These are phyloP conservation scores for Suillus subluteus DNA, from an alignment of 768 basidiomycete species.

Conservation along the genomic window DNA sequence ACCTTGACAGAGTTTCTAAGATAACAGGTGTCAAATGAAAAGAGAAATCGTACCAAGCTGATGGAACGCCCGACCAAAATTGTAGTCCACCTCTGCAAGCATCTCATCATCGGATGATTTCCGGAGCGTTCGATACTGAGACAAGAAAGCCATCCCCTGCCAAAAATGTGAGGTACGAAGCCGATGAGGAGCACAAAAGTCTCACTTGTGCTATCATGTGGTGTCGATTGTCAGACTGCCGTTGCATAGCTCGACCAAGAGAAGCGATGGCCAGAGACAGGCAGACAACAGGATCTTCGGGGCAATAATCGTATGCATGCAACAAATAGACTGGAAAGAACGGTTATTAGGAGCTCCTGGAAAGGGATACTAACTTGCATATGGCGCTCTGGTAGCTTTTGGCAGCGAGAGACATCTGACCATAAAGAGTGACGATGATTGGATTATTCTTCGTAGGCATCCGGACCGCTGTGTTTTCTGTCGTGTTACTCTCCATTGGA, in stretches of 20 bases:
- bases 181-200: neutral
- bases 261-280: conserved; percentile 84
- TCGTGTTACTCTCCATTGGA: conserved; percentile 15
- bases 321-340: conserved; percentile 74
- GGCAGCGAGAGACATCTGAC: conserved; percentile 79
- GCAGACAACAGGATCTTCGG: conserved; percentile 84
- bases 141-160: conserved; percentile 84
- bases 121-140: conserved; percentile 75
- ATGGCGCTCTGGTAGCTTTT: conserved; percentile 91
- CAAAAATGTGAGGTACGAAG: neutral
- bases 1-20: conserved; percentile 46
- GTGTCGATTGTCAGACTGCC: conserved; percentile 93
- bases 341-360: neutral
- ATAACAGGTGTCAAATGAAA: conserved; percentile 5
- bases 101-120: conserved; percentile 41
- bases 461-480: conserved; percentile 35
- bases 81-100: conserved; percentile 85
- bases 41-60: conserved; percentile 67
- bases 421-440: conserved; percentile 72
- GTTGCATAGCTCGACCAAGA: conserved; percentile 88
- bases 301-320: conserved; percentile 85
- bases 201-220: conserved; percentile 79
- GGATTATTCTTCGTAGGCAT: conserved; percentile 76
- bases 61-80: conserved; percentile 91
- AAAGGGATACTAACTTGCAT: conserved; percentile 55